Evolutionary conservation across 352 stramenopile species (phyloP).

Genomic region (Phytophthora uliginosa): DNA sequence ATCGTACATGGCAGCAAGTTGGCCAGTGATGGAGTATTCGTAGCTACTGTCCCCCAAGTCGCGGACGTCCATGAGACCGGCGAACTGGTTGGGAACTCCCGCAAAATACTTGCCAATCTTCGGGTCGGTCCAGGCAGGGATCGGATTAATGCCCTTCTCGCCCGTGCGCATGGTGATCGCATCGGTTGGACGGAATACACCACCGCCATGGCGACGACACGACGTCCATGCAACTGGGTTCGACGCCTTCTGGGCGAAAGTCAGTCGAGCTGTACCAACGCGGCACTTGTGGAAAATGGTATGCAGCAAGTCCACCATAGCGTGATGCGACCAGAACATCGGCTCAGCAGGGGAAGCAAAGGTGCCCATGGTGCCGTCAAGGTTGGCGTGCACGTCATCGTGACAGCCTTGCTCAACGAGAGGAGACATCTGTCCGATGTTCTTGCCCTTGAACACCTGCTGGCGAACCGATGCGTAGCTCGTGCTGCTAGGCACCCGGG

Average conservation of each 20-base stretch:
- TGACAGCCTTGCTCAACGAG: constrained; percentile 60
- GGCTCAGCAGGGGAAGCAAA: constrained; percentile 66
- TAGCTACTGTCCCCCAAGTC: constrained; percentile 65
- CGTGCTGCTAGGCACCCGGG: constrained; percentile 37
- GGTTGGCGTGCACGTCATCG: constrained; percentile 68
- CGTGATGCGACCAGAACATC: constrained; percentile 84
- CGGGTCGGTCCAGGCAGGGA: constrained; percentile 44
- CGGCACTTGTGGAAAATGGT: constrained; percentile 80
- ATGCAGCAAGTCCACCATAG: constrained; percentile 75
- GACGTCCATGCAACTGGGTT: constrained; percentile 59
- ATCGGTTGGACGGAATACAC: constrained; percentile 54
- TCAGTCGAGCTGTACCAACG: constrained; percentile 51
- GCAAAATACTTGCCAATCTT: constrained; percentile 55
- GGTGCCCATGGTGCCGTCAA: constrained; percentile 57
- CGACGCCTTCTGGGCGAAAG: constrained; percentile 55
- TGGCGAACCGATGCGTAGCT: constrained; percentile 59
- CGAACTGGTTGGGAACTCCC: constrained; percentile 48
- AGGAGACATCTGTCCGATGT: constrained; percentile 65
- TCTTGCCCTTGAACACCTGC: constrained; percentile 57
- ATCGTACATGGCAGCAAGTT: constrained; percentile 53
- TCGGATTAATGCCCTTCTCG: constrained; percentile 43
- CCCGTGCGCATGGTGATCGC: constrained; percentile 56
- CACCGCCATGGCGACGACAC: constrained; percentile 46
- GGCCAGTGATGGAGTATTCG: constrained; percentile 61
- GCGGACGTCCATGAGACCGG: constrained; percentile 55